Conservation (phyloP, 768 basidiomycete species). For the Trametes gibbosa region DNA sequence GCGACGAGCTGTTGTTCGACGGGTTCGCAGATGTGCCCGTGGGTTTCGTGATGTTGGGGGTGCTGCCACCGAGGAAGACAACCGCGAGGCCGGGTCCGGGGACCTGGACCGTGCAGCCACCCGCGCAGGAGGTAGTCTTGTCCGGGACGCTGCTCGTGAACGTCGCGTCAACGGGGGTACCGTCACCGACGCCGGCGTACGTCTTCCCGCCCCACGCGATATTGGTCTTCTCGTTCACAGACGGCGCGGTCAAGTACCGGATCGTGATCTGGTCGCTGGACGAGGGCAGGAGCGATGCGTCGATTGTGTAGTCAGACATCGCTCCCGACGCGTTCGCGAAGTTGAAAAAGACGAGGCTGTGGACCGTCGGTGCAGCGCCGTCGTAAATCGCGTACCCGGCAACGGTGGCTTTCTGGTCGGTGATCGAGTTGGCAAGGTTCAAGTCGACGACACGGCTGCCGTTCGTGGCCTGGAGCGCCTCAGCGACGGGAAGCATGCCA, state of each 20-base stretch:
- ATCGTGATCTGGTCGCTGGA: conserved; percentile 35
- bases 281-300: conserved; percentile 29
- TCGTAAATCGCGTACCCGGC: conserved; percentile 64
- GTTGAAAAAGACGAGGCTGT: conserved; percentile 49
- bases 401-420: conserved; percentile 37
- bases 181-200: conserved; percentile 41
- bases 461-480: conserved; percentile 40
- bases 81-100: conserved; percentile 50
- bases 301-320: conserved; percentile 42
- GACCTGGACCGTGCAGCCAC: conserved; percentile 46
- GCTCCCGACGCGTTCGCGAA: conserved; percentile 41
- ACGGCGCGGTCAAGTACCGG: conserved; percentile 48
- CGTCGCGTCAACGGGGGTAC: conserved; percentile 28
- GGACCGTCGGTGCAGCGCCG: conserved; percentile 39
- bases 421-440: conserved; percentile 39
- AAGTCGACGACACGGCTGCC: conserved; percentile 47
- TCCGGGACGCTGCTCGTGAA: conserved; percentile 27
- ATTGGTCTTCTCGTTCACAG: conserved; percentile 46
- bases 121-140: conserved; percentile 38
- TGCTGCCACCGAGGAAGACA: conserved; percentile 32
- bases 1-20: not conserved
- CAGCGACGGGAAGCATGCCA: conserved; percentile 44
- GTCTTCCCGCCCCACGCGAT: conserved; percentile 64
- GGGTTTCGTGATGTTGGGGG: not conserved
- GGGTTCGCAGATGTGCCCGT: not conserved